phyloP scores from a whole-genome alignment of 2,329 filamentous ascomycete genomes.

The Zymoseptoria crescenta region DNA sequence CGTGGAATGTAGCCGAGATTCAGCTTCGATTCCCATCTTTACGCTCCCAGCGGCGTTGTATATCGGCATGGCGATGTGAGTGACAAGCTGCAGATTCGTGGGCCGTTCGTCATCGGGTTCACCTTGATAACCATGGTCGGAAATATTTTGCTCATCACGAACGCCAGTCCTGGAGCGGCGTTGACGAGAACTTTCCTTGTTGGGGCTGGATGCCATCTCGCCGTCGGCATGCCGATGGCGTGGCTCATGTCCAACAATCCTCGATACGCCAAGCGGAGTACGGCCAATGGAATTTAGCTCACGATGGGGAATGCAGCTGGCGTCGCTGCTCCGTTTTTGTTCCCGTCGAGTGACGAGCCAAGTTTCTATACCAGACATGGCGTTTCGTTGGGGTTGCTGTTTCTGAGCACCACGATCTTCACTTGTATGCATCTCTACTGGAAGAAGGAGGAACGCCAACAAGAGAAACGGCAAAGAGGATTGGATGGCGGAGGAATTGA shows the following conservation, averaged over 20 bases:
- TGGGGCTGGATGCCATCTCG: slow-evolving; percentile 24
- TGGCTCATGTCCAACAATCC: slow-evolving; percentile 27
- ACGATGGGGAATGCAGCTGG: slow-evolving; percentile 7
- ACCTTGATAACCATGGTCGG: slow-evolving; percentile 17
- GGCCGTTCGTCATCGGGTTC: slow-evolving; percentile 14
- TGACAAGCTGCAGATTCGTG: slow-evolving; percentile 32
- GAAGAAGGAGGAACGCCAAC: slow-evolving; percentile 1
- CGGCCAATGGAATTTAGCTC: slow-evolving; percentile 15
- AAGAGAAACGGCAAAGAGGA: slow-evolving; percentile 7
- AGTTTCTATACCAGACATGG: slow-evolving; percentile 6
- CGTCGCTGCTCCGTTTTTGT: slow-evolving; percentile 6
- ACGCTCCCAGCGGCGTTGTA: slow-evolving; percentile 43
- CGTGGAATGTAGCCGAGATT: slow-evolving; percentile 42
- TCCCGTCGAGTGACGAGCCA: slow-evolving; percentile 3
- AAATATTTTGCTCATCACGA: slow-evolving; percentile 18
- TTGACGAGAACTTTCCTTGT: slow-evolving; percentile 27
- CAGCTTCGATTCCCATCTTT: slow-evolving; percentile 51
- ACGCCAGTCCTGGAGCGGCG: slow-evolving; percentile 1
- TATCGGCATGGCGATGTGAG: slow-evolving; percentile 40
- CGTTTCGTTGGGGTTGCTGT: slow-evolving; percentile 8
- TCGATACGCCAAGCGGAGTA: slow-evolving; percentile 27
- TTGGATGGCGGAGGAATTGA: slow-evolving; percentile 6
- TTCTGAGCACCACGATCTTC: slow-evolving; percentile 11
- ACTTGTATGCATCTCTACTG: slow-evolving; percentile 7
- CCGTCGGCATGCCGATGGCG: slow-evolving; percentile 23